Evolutionary conservation across 1,284 basidiomycete genomes (phyloP).

Genomic region (Melanopsichium pennsylvanicum): DNA sequence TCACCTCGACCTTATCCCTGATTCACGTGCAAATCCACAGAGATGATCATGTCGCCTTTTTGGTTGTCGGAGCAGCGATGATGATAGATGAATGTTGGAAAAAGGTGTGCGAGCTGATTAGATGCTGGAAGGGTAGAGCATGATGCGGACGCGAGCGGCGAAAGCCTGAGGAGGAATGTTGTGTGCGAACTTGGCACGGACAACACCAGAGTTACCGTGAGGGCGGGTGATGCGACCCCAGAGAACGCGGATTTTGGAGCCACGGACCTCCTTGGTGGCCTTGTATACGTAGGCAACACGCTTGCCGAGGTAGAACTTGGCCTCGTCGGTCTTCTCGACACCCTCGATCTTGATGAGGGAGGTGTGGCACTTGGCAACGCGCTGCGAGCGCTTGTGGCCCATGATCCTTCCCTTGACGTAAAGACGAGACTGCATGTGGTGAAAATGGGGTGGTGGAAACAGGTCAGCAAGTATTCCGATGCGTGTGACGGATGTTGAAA

Average conservation of each 20-base stretch:
- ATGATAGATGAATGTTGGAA: not conserved
- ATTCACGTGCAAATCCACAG: constrained; percentile 18
- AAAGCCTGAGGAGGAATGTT: constrained; percentile 97
- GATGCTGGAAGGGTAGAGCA: constrained; percentile 70
- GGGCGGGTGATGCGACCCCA: constrained; percentile 77
- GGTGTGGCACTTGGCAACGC: constrained; percentile 93
- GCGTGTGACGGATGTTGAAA: not conserved
- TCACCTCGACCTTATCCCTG: too few relatives aligned
- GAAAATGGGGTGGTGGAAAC: not conserved
- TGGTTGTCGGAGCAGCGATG: constrained; percentile 1
- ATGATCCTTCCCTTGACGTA: constrained; percentile 97
- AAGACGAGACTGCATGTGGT: constrained; percentile 71
- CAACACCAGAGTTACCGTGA: constrained; percentile 84
- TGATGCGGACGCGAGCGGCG: constrained; percentile 91
- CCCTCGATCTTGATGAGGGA: constrained; percentile 96
- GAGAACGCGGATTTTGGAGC: constrained; percentile 92
- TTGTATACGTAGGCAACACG: constrained; percentile 97
- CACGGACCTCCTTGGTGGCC: constrained; percentile 89
- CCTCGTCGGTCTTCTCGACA: constrained; percentile 89
- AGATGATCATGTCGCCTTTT: constrained; percentile 40
- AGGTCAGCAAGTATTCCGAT: constrained; percentile 3
- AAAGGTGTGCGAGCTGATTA: constrained; percentile 10
- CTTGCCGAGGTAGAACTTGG: constrained; percentile 99
- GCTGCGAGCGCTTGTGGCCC: constrained; percentile 98
- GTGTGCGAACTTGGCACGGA: constrained; percentile 94